Evolutionary conservation across 1,284 basidiomycete genomes (phyloP).

Genomic region (Lignosus rhinocerotis): DNA sequence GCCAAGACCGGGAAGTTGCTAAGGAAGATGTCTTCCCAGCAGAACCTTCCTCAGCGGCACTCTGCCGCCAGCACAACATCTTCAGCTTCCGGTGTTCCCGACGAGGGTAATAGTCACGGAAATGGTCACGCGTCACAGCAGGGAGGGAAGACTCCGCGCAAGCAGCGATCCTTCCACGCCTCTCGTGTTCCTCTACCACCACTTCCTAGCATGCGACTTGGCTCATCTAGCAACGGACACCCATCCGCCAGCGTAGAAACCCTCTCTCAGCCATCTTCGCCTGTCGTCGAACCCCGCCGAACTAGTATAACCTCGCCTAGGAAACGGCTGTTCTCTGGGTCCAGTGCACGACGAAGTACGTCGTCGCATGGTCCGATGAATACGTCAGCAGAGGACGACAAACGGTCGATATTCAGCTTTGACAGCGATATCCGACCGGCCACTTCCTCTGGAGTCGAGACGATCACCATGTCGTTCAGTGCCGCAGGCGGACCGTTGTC

Average conservation of each 20-base stretch:
- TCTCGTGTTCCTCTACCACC: constrained; percentile 37
- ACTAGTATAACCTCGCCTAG: constrained; percentile 32
- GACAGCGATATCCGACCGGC: constrained; percentile 21
- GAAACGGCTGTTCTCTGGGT: constrained; percentile 63
- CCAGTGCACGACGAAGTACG: constrained; percentile 51
- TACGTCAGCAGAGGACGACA: constrained; percentile 47
- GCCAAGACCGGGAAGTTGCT: constrained; percentile 40
- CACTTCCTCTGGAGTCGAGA: constrained; percentile 21
- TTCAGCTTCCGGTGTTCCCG: constrained; percentile 21
- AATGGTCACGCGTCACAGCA: constrained; percentile 3
- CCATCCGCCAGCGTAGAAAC: constrained; percentile 18
- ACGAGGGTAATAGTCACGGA: constrained; percentile 14
- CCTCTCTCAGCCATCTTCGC: constrained; percentile 23
- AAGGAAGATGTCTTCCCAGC: constrained; percentile 60
- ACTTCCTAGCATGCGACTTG: constrained; percentile 32
- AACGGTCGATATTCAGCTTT: constrained; percentile 55
- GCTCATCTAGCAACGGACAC: constrained; percentile 20
- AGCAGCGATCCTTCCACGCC: constrained; percentile 41
- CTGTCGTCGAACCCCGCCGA: constrained; percentile 20
- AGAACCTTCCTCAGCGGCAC: constrained; percentile 44
- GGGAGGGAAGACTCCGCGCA: constrained; percentile 29
- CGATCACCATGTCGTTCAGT: constrained; percentile 30
- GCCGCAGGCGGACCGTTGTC: constrained; percentile 27
- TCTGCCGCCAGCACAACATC: constrained; percentile 28
- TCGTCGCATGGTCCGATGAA: constrained; percentile 40